Percentiles rank a stretch among this genome's conserved stretches.
Evolutionary conservation across 208 protist genomes (phyloP).

Genomic region (Trypanosoma avium): DNA sequence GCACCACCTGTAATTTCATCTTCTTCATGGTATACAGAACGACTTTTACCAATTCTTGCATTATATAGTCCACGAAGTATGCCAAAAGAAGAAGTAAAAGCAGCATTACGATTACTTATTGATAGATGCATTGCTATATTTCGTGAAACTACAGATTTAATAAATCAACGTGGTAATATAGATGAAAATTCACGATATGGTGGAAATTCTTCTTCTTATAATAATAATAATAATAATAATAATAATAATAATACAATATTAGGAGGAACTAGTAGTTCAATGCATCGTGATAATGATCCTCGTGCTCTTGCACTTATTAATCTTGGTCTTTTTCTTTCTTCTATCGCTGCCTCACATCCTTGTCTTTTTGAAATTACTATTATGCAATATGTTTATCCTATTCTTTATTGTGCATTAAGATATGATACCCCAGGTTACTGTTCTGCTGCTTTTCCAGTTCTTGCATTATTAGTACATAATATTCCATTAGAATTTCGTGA

Average conservation of each 20-base stretch:
- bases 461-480: constrained; percentile 66
- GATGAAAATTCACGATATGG: constrained; percentile 20
- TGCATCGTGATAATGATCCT: constrained; percentile 19
- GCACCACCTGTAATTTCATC: not conserved
- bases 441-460: constrained; percentile 46
- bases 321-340: constrained; percentile 43
- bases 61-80: constrained; percentile 28
- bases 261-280: too few species aligned
- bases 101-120: constrained; percentile 30
- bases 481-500: constrained; percentile 35
- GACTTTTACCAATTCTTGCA: constrained; percentile 23
- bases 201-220: constrained; percentile 11
- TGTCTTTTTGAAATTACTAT: constrained; percentile 43
- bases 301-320: constrained; percentile 40
- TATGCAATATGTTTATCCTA: constrained; percentile 40
- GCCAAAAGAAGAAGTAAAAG: not conserved
- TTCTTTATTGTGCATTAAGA: constrained; percentile 45
- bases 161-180: constrained; percentile 9
- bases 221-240: not conserved
- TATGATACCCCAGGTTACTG: constrained; percentile 36
- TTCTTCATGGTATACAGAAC: constrained; percentile 10
- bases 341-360: constrained; percentile 38
- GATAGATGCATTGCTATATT: constrained; percentile 17
- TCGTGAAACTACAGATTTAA: constrained; percentile 20
- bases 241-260: not conserved